Evolutionary conservation across 768 basidiomycete genomes (phyloP).

Genomic region (Tephrocybe rancida): DNA sequence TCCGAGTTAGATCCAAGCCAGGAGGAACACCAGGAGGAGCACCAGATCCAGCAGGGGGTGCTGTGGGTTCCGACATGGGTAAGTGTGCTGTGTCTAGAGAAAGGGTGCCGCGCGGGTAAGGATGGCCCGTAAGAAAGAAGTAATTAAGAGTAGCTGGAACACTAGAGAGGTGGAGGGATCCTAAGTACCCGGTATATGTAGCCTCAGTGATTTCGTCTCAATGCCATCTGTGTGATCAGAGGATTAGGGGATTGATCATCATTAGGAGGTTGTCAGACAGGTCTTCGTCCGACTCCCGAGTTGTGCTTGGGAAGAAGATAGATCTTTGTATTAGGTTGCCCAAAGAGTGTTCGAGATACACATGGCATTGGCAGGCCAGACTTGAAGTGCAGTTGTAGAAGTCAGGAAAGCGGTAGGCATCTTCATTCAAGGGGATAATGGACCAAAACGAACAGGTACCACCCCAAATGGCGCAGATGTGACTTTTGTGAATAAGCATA

Average conservation of each 20-base stretch:
- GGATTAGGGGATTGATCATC: background rate
- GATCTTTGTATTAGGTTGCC: too few species aligned
- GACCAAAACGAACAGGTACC: background rate
- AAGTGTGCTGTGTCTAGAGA: background rate
- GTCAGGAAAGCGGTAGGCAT: background rate
- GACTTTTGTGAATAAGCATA: background rate
- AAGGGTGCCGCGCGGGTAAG: background rate
- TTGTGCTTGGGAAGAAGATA: background rate
- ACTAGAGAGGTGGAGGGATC: background rate
- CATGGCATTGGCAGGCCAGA: background rate
- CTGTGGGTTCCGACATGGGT: background rate
- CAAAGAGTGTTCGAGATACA: background rate
- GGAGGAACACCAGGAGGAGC: background rate
- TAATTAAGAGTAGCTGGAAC: background rate
- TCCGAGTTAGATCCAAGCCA: background rate
- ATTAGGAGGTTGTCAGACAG: background rate
- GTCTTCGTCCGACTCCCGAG: background rate
- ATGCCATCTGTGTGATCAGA: background rate
- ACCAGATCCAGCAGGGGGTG: background rate
- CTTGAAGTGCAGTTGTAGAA: background rate
- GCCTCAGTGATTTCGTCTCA: background rate
- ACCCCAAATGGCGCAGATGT: background rate
- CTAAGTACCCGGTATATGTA: background rate
- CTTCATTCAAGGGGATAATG: background rate
- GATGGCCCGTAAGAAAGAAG: background rate